Conservation (phyloP, 2,329 filamentous ascomycete species). For the Orbilia ellipsospora region DNA sequence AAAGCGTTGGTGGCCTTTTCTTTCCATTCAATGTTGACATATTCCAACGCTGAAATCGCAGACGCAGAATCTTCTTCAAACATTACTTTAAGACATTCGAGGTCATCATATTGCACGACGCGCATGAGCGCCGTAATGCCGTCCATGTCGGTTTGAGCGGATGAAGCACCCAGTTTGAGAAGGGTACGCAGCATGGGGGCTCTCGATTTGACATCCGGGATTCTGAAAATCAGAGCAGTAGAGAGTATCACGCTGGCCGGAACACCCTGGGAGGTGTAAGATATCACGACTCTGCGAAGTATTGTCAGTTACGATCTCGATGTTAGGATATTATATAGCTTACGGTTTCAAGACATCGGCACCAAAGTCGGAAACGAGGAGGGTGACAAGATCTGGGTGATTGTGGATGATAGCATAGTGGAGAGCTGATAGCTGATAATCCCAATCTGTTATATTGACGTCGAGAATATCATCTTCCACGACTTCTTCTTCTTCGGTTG, state of each 20-base stretch:
- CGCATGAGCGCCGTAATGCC: slow-evolving; percentile 71
- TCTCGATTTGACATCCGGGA: slow-evolving; percentile 69
- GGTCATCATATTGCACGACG: slow-evolving; percentile 70
- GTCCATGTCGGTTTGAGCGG: slow-evolving; percentile 73
- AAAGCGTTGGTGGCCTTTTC: slow-evolving; percentile 13
- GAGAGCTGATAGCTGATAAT: slow-evolving; percentile 68
- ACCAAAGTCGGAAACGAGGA: slow-evolving; percentile 75
- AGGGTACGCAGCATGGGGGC: slow-evolving; percentile 71
- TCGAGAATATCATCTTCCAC: slow-evolving; percentile 83
- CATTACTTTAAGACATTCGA: slow-evolving; percentile 64
- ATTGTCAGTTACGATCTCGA: slow-evolving; percentile 44
- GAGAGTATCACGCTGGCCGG: slow-evolving; percentile 74
- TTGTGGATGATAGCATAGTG: slow-evolving; percentile 82
- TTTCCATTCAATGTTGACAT: not conserved
- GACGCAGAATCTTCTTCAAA: slow-evolving; percentile 58
- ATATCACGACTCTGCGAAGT: slow-evolving; percentile 8
- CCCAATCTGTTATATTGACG: slow-evolving; percentile 81
- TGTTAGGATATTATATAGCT: slow-evolving; percentile 64
- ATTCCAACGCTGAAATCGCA: slow-evolving; percentile 10
- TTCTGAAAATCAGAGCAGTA: slow-evolving; percentile 72
- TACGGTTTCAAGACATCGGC: slow-evolving; percentile 82
- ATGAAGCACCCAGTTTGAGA: slow-evolving; percentile 76
- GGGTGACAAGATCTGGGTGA: slow-evolving; percentile 74
- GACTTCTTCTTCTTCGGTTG: slow-evolving; percentile 62
- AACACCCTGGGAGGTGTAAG: slow-evolving; percentile 63